These are phyloP conservation scores for Diplosphaera chodatii DNA, from an alignment of 139 green algal species.

Conservation along the genomic window DNA sequence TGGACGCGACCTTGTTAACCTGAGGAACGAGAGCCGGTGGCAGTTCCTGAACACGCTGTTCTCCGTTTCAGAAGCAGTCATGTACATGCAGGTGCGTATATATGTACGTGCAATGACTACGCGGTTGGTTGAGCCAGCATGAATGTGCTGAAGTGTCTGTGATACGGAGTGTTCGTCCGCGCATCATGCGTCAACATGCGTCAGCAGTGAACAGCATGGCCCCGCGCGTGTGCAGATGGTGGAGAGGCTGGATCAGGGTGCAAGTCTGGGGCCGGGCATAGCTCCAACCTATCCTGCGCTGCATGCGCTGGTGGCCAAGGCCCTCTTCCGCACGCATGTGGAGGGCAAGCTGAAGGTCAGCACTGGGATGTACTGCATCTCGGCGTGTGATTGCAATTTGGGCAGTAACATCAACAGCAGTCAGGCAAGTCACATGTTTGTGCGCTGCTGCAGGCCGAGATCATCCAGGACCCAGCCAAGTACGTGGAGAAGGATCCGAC, in stretches of 20 bases:
- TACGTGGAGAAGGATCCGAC: constrained; percentile 85
- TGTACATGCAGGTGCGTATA: constrained; percentile 79
- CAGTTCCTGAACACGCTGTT: constrained; percentile 97
- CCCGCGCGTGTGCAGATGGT: constrained; percentile 67
- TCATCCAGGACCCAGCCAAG: constrained; percentile 69
- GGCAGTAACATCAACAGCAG: no score
- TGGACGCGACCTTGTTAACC: constrained; percentile 82
- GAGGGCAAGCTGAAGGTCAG: constrained; percentile 80
- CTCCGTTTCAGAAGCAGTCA: constrained; percentile 80
- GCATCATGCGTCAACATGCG: no score
- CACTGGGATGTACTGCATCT: neutral
- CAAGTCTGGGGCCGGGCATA: constrained; percentile 37
- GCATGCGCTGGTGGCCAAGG: constrained; percentile 70
- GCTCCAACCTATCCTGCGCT: constrained; percentile 54
- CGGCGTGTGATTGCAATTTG: no score
- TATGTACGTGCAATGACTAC: no score
- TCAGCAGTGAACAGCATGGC: no score
- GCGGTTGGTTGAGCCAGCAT: no score
- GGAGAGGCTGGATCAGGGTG: constrained; percentile 74
- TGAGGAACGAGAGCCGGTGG: constrained; percentile 77
- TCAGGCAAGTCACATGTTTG: no score
- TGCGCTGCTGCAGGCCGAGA: constrained; percentile 60
- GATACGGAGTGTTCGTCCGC: no score
- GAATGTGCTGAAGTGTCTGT: no score
- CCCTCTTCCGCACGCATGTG: constrained; percentile 89